Evolutionary conservation across 345 rosid species (phyloP).

Genomic region (Eucalyptus marginata): DNA sequence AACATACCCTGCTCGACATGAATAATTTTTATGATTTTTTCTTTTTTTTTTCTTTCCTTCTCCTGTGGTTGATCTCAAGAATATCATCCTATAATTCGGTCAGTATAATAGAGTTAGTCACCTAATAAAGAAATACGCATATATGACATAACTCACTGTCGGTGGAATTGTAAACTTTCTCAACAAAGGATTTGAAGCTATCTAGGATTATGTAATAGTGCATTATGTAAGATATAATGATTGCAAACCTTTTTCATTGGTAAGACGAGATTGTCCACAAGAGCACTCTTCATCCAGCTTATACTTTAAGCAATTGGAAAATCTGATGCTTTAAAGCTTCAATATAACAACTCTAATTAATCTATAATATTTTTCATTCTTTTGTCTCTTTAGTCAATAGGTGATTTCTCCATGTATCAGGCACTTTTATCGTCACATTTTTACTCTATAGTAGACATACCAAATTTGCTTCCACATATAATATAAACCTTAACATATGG

Average conservation of each 20-base stretch:
- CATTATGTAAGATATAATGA: not conserved
- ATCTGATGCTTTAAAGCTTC: not conserved
- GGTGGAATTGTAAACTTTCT: not conserved
- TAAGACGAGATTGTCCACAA: not conserved
- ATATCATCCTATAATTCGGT: not conserved
- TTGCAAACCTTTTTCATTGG: not conserved
- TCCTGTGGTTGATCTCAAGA: accelerated
- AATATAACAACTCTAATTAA: not conserved
- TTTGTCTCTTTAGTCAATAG: not conserved
- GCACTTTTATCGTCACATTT: not conserved
- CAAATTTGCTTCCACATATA: not conserved
- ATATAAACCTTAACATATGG: not conserved
- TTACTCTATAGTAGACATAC: not conserved
- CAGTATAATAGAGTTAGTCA: not conserved
- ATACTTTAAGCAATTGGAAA: not conserved
- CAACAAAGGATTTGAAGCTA: not conserved
- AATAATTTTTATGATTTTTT: too few species aligned
- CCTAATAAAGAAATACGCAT: not conserved
- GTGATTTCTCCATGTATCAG: not conserved
- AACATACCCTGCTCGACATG: accelerated
- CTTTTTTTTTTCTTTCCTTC: too few species aligned
- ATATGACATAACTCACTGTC: not conserved
- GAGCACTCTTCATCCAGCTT: not conserved
- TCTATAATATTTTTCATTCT: not conserved
- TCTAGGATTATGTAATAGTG: not conserved